Base-by-base conservation (phyloP, 192 early-diverging fungal species). In the Kickxella alabastrina region DNA sequence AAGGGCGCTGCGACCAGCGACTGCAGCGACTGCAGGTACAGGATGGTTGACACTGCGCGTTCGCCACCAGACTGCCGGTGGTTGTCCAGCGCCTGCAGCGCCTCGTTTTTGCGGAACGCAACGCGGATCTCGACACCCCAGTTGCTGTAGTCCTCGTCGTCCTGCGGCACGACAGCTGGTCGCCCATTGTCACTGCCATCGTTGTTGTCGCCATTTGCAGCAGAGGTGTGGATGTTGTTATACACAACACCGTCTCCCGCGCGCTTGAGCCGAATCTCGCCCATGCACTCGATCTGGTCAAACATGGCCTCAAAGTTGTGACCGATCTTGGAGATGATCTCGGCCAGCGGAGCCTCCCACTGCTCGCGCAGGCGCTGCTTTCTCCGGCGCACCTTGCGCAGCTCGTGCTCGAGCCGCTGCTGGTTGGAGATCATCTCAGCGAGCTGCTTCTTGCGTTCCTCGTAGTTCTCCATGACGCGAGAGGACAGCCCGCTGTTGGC, bases 41-140 rank as follows among this genome's bases (percentile, higher is more conserved):
- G 71, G 41, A 97, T 97, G 1, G 97, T 99, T 4, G 92, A 90
- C 18, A 99, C 96, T 0, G 93, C 85, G 9, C 95, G 84, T 58
- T 99, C 96, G 81, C 93, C 97, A 44, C 95, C 97, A 1, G 92
- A 96, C 72, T 99, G 97, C 7, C 97, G 83, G 28, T 90, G 87
- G 13, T 82, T 89, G 19, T 86, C 92, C 24, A 99, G 75, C 15
- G 81, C 60, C 65, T 97, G 89, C 23, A 96, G 78, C 17, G 81
- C 80, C 53, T 97, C 95, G 39, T 63, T 68, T 40, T 86, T 84
- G 48, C 92, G 83, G 73, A 99, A 99, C 62, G 92, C 91, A 44
- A 99, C 96, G 6, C 83, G 68, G 49, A 98, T 97, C 49, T 99
- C 89, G 40, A 97, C 85, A 10, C 92, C 91, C 93, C 94, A 99